A percentile compares a stretch with the other conserved stretches of the same genome.
These are phyloP conservation scores for Suillus hirtellus DNA, from an alignment of 768 basidiomycete species.

Conservation along the genomic window DNA sequence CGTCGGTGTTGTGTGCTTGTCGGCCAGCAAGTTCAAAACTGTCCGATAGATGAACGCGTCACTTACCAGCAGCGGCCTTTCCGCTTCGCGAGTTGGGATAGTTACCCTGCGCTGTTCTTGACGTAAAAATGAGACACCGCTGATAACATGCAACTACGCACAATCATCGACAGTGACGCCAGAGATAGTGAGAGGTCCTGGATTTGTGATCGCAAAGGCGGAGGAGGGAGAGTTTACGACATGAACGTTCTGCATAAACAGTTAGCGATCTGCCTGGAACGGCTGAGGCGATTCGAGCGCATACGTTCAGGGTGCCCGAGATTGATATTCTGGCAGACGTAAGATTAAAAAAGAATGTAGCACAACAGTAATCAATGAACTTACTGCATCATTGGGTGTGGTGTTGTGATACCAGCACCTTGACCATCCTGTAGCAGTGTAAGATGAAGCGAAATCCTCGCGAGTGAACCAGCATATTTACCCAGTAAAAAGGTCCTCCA, in stretches of 20 bases:
- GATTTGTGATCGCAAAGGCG: slow-evolving; percentile 31
- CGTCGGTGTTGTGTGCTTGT: slow-evolving; percentile 51
- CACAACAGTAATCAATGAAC: slow-evolving; percentile 4
- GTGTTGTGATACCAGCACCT: slow-evolving; percentile 25
- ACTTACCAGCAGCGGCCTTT: slow-evolving; percentile 47
- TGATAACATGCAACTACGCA: slow-evolving; percentile 28
- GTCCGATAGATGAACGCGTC: not conserved
- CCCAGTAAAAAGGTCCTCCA: slow-evolving; percentile 46
- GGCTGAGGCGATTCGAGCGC: slow-evolving; percentile 7
- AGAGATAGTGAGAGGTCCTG: slow-evolving; percentile 40
- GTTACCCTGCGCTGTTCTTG: slow-evolving; percentile 49
- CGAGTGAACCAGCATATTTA: slow-evolving; percentile 13
- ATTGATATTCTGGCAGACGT: slow-evolving; percentile 34
- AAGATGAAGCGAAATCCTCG: not conserved
- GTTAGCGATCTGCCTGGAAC: not conserved
- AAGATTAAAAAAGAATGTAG: not conserved
- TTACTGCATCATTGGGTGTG: slow-evolving; percentile 43
- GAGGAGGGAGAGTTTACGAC: slow-evolving; percentile 43
- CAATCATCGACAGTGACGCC: slow-evolving; percentile 56
- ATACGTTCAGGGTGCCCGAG: slow-evolving; percentile 40
- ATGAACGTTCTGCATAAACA: slow-evolving; percentile 31
- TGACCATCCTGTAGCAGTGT: slow-evolving; percentile 26
- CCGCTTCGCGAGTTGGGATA: slow-evolving; percentile 50
- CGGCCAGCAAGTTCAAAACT: not conserved
- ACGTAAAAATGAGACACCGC: not conserved